These are phyloP conservation scores for Boletus subparvulus DNA, from an alignment of 768 basidiomycete species.

Conservation along the genomic window DNA sequence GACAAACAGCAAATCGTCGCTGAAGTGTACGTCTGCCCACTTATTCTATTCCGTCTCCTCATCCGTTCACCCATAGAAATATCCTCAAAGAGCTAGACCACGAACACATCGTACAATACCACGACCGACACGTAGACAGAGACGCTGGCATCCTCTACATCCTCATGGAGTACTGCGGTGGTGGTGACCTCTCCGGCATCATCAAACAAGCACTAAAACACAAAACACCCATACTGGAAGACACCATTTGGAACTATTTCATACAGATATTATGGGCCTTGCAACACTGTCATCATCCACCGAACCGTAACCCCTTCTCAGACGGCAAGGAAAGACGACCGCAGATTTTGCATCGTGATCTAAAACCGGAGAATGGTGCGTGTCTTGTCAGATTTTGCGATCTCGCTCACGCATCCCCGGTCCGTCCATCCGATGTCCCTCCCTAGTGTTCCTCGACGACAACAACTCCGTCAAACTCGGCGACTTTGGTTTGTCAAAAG, in stretches of 20 bases:
- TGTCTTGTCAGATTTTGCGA: background rate
- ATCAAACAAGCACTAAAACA: constrained; percentile 77
- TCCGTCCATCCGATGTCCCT: background rate
- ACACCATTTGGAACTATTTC: constrained; percentile 94
- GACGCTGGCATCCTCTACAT: constrained; percentile 93
- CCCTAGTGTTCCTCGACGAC: constrained; percentile 84
- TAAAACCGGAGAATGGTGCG: constrained; percentile 97
- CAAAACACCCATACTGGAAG: constrained; percentile 79
- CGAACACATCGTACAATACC: constrained; percentile 94
- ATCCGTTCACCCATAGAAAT: constrained; percentile 53
- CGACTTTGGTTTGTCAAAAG: constrained; percentile 95
- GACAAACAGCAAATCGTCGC: constrained; percentile 96
- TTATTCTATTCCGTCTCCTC: background rate
- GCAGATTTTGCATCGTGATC: constrained; percentile 88
- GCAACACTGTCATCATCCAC: constrained; percentile 90
- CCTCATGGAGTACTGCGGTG: constrained; percentile 98
- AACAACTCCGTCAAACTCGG: constrained; percentile 89
- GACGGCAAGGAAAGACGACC: constrained; percentile 56
- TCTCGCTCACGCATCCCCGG: background rate
- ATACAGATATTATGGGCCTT: constrained; percentile 89
- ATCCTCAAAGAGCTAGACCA: constrained; percentile 95
- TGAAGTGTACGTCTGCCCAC: constrained; percentile 76
- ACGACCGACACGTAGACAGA: constrained; percentile 89
- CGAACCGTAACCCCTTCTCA: constrained; percentile 30
- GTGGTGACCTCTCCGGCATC: constrained; percentile 86